phyloP scores from a whole-genome alignment of 2,329 filamentous ascomycete species.

The Fusarium sp. region DNA sequence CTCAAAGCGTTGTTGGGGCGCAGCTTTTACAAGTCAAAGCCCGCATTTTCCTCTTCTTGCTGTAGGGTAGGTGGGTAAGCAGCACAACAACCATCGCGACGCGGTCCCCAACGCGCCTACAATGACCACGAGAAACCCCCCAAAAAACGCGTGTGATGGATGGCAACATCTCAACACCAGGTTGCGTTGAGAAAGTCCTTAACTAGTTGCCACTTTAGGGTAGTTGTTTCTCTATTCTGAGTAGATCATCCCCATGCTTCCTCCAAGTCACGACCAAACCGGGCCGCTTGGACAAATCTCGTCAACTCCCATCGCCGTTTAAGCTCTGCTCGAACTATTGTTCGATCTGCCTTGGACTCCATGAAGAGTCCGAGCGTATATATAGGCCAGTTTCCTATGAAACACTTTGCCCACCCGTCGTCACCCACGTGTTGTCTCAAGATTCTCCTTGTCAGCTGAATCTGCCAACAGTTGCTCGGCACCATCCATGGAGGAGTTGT shows the following conservation, averaged over 20 bases:
- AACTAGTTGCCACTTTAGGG: not conserved
- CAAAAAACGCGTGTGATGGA: not conserved
- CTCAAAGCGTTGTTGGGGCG: not conserved
- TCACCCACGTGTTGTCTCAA: constrained; percentile 20
- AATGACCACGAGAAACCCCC: not conserved
- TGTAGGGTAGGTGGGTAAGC: not conserved
- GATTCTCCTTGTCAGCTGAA: constrained; percentile 20
- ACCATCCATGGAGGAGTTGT: not conserved
- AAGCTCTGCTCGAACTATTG: constrained; percentile 30
- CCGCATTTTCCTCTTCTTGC: not conserved
- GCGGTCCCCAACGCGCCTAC: not conserved
- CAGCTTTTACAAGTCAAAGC: not conserved
- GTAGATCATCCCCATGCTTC: constrained; percentile 11
- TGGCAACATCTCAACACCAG: not conserved
- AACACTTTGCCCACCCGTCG: constrained; percentile 41
- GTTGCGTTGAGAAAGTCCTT: no score
- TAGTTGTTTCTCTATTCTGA: not conserved
- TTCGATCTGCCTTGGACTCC: constrained; percentile 13
- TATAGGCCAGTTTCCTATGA: constrained; percentile 42
- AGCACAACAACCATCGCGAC: not conserved
- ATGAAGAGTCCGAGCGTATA: constrained; percentile 39
- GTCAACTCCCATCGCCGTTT: constrained; percentile 30
- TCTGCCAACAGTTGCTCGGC: constrained; percentile 27
- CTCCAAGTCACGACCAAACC: constrained; percentile 37
- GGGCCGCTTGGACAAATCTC: constrained; percentile 27